Conservation (phyloP, 306 rosid species). For the Glycyrrhiza uralensis region DNA sequence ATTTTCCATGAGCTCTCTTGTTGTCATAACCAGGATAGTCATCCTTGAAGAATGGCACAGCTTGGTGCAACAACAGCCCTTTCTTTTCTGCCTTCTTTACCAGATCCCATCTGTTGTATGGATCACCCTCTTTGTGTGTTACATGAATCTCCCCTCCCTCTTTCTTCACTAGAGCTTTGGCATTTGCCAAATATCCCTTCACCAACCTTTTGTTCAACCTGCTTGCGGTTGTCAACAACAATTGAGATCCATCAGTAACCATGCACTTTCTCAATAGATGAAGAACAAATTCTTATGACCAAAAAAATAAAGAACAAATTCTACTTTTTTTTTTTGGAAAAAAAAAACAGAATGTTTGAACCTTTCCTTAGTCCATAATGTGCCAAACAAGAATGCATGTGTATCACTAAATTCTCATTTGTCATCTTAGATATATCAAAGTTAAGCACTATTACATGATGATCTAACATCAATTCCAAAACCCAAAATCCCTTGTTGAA, state of each 20-base stretch:
- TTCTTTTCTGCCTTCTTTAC: conserved; percentile 56
- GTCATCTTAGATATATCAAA: background rate
- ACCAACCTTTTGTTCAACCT: conserved; percentile 76
- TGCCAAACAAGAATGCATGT: background rate
- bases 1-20: conserved; percentile 73
- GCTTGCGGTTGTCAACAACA: conserved; percentile 19
- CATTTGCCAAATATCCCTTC: conserved; percentile 65
- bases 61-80: conserved; percentile 42
- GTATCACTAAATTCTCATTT: background rate
- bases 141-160: conserved; percentile 72
- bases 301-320: conserved; percentile 11
- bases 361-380: background rate
- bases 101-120: conserved; percentile 70
- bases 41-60: conserved; percentile 44
- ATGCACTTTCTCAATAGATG: background rate
- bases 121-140: conserved; percentile 70
- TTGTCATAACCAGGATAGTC: conserved; percentile 71
- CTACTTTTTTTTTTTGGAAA: background rate
- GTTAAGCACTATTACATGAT: background rate
- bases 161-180: conserved; percentile 48
- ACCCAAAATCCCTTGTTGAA: background rate
- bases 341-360: background rate
- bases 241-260: conserved; percentile 7
- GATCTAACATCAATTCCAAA: background rate
- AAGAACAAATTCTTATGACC: conserved; percentile 8